Conservation (phyloP, 257 asterid species). For the Solanum chmielewskii region DNA sequence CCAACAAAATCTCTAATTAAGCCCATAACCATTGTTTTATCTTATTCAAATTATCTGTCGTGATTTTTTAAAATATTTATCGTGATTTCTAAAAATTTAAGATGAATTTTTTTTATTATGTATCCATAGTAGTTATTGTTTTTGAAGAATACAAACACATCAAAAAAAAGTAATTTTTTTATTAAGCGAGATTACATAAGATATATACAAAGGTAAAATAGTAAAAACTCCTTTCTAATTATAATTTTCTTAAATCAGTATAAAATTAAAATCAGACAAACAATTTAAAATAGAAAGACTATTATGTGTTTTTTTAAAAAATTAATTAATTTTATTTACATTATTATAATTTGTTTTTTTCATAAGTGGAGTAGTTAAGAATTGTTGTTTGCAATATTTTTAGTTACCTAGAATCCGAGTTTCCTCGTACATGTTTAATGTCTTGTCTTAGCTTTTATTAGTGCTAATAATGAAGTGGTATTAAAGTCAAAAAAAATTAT, state of each 20-base stretch:
- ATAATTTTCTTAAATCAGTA: neutral
- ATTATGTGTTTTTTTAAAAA: neutral
- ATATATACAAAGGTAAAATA: neutral
- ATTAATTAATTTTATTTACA: neutral
- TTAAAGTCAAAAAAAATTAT: neutral
- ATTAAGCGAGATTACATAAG: neutral
- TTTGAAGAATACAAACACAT: neutral
- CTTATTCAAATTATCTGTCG: neutral
- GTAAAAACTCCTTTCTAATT: neutral
- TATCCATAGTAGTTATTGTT: neutral
- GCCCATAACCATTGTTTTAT: neutral
- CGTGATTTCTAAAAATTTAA: too few relatives aligned
- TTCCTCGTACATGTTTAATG: constrained; percentile 46
- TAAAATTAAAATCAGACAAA: neutral
- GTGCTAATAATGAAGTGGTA: neutral
- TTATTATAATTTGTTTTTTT: neutral
- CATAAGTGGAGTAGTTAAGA: constrained; percentile 51
- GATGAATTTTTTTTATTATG: neutral
- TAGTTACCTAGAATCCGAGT: constrained; percentile 27
- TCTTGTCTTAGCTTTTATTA: constrained; percentile 21
- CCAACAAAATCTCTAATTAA: neutral
- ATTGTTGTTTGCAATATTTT: constrained; percentile 29
- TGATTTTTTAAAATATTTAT: neutral
- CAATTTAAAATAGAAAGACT: neutral
- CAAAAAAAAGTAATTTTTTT: neutral